Evolutionary conservation across 202 grass and related monocot genomes (phyloP).

Genomic region (Alloteropsis angusta): DNA sequence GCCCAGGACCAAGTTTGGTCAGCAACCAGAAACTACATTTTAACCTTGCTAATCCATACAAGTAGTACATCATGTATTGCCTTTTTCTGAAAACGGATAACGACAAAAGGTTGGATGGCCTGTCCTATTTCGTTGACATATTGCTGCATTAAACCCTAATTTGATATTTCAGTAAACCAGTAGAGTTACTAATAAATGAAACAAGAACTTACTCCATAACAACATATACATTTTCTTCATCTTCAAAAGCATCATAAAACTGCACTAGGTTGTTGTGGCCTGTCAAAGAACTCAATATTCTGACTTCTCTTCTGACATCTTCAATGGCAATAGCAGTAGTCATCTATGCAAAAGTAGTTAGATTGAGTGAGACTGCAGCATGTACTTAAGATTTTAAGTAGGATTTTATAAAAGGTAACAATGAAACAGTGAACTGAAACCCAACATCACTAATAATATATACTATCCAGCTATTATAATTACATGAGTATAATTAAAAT

Average conservation of each 20-base stretch:
- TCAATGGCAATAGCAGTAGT: conserved; percentile 90
- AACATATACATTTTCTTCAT: conserved; percentile 94
- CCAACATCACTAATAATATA: neutral
- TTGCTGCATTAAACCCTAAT: neutral
- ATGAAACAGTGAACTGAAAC: neutral
- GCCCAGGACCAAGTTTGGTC: neutral
- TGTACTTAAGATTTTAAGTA: conserved; percentile 3
- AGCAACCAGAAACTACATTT: neutral
- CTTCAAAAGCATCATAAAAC: conserved; percentile 86
- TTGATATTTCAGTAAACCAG: conserved; percentile 9
- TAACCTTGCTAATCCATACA: neutral
- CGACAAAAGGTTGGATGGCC: neutral
- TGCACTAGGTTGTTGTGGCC: conserved; percentile 75
- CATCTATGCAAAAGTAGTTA: conserved; percentile 53
- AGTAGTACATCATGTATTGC: neutral
- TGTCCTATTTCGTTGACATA: conserved; percentile 6
- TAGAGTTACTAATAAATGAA: conserved; percentile 11
- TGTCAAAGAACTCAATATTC: conserved; percentile 74
- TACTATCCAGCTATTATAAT: neutral
- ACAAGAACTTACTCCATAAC: conserved; percentile 89
- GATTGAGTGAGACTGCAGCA: conserved; percentile 3
- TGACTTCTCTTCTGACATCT: conserved; percentile 94
- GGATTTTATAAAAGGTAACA: neutral
- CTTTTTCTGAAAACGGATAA: neutral
- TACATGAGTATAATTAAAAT: neutral